Evolutionary conservation across 257 asterid genomes (phyloP).

Genomic region (Avicennia marina): DNA sequence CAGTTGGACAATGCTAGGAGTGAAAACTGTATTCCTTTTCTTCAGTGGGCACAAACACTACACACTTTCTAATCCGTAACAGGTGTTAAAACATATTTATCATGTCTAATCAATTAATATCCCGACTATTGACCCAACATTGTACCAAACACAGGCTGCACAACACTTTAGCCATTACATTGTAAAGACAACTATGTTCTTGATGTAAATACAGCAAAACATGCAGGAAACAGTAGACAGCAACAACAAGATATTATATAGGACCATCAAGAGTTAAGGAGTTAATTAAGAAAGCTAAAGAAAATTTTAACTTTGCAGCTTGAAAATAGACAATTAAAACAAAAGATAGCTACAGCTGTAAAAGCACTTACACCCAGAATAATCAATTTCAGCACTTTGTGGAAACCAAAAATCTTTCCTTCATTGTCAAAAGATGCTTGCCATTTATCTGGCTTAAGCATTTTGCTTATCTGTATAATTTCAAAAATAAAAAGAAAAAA

Average conservation of each 20-base stretch:
- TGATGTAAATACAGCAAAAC: too few species aligned
- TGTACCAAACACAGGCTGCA: too few species aligned
- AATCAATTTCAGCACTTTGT: slow-evolving; percentile 77
- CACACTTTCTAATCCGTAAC: too few species aligned
- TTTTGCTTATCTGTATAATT: slow-evolving; percentile 62
- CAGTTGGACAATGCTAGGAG: neutral
- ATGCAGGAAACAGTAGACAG: neutral
- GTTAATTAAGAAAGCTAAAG: too few species aligned
- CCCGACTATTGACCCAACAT: too few species aligned
- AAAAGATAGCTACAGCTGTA: slow-evolving; percentile 4
- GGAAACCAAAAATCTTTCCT: slow-evolving; percentile 86
- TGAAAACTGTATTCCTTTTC: neutral
- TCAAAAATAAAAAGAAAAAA: slow-evolving; percentile 18
- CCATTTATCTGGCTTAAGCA: slow-evolving; percentile 99
- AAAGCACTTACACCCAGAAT: slow-evolving; percentile 73
- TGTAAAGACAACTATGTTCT: too few species aligned
- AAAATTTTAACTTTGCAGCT: slow-evolving; percentile 2
- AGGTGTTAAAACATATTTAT: too few species aligned
- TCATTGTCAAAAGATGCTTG: slow-evolving; percentile 79
- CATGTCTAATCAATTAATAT: too few species aligned
- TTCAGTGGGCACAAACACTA: neutral
- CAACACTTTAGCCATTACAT: too few species aligned
- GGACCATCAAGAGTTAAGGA: too few species aligned
- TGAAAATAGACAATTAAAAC: slow-evolving; percentile 13
- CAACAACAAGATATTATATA: neutral